Conservation (phyloP, 352 stramenopile species). For the Globisporangium splendens region DNA sequence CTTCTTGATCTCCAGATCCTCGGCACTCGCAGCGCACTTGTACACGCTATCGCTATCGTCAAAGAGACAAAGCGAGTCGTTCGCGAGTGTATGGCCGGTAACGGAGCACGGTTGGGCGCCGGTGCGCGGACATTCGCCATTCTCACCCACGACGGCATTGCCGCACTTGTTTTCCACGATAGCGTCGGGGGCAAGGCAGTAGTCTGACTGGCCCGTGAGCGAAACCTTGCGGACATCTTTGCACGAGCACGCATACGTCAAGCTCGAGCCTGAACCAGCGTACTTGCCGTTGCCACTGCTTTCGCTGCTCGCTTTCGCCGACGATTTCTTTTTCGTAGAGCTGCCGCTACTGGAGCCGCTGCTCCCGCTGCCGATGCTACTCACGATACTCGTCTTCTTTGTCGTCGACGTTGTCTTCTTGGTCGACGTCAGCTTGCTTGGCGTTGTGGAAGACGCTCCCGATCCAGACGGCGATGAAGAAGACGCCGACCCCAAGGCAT, state of each 20-base stretch:
- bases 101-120: constrained; percentile 55
- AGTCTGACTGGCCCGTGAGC: constrained; percentile 70
- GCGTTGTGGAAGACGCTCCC: background rate
- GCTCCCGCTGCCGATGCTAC: background rate
- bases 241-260: constrained; percentile 46
- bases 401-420: background rate
- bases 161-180: constrained; percentile 61
- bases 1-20: constrained; percentile 62
- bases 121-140: constrained; percentile 45
- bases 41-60: constrained; percentile 63
- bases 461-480: background rate
- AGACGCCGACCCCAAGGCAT: background rate
- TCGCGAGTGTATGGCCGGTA: constrained; percentile 53
- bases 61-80: constrained; percentile 55
- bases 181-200: constrained; percentile 46
- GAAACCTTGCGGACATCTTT: constrained; percentile 43
- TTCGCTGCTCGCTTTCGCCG: constrained; percentile 4
- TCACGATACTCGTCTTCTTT: background rate
- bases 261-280: constrained; percentile 22
- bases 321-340: background rate
- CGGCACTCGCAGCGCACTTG: constrained; percentile 67
- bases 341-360: background rate
- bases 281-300: constrained; percentile 17
- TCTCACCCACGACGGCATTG: constrained; percentile 44
- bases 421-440: background rate